Evolutionary conservation across 2,329 filamentous ascomycete species (phyloP).

Genomic region (Monosporascus sp.): DNA sequence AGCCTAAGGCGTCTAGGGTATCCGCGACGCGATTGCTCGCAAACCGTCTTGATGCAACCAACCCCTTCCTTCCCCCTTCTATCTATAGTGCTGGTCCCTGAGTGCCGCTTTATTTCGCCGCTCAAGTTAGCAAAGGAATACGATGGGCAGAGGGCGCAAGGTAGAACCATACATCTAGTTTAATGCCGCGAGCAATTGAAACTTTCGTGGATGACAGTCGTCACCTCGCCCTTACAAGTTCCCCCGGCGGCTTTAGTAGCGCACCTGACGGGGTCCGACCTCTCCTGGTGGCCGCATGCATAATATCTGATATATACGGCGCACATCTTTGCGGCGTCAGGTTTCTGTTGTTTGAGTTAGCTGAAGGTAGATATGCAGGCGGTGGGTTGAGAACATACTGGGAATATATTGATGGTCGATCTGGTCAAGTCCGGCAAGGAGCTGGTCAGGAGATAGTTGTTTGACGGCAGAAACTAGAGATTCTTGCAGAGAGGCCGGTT

Average conservation of each 20-base stretch:
- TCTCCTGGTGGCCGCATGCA: constrained; percentile 1
- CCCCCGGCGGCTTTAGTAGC: neutral
- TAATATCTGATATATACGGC: neutral
- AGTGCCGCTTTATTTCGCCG: too few species aligned
- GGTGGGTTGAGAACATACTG: too few species aligned
- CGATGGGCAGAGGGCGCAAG: too few species aligned
- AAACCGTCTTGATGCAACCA: neutral
- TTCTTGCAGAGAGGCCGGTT: too few species aligned
- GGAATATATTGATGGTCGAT: too few species aligned
- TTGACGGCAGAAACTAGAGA: too few species aligned
- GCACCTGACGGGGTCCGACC: neutral
- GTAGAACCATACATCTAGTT: too few species aligned
- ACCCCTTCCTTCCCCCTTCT: neutral
- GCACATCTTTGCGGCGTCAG: neutral
- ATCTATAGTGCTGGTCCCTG: too few species aligned
- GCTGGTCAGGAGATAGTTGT: too few species aligned
- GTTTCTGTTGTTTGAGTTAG: neutral
- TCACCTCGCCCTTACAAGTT: neutral
- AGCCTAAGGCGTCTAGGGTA: neutral
- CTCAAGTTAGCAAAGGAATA: too few species aligned
- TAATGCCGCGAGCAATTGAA: too few species aligned
- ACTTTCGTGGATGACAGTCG: neutral
- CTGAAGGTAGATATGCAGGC: neutral
- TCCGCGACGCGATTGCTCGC: neutral
- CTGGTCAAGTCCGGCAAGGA: too few species aligned